Conservation (phyloP, 2,329 filamentous ascomycete genomes). For the Knufia fluminis region DNA sequence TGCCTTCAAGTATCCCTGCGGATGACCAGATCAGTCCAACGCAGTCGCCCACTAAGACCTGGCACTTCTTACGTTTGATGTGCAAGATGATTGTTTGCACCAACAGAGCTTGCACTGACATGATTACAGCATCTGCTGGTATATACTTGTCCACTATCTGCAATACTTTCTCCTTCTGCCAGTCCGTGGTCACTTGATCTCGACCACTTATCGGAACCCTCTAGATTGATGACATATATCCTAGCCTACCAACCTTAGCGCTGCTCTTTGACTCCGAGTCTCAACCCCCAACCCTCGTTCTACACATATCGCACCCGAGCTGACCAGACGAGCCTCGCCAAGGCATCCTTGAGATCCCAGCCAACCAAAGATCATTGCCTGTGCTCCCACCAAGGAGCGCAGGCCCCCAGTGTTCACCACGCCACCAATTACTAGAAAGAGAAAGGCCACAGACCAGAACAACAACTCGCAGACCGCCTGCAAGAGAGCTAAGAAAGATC, state of each 20-base stretch:
- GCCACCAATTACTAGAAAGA: slow-evolving; percentile 45
- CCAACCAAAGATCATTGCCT: neutral
- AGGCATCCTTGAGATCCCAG: neutral
- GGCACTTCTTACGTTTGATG: too few species aligned
- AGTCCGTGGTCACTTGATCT: neutral
- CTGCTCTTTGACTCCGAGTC: neutral
- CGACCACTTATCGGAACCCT: neutral
- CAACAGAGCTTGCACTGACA: neutral
- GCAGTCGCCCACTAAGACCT: too few species aligned
- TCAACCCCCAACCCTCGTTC: neutral
- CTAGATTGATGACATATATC: neutral
- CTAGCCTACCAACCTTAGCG: neutral
- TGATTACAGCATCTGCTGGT: neutral
- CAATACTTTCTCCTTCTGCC: neutral
- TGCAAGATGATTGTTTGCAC: neutral
- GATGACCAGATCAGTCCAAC: neutral
- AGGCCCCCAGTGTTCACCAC: slow-evolving; percentile 33
- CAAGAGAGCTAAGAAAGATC: slow-evolving; percentile 3
- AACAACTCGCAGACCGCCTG: slow-evolving; percentile 19
- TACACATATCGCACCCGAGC: neutral
- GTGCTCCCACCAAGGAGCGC: slow-evolving; percentile 4
- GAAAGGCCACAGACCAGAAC: slow-evolving; percentile 40
- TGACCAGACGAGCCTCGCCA: neutral
- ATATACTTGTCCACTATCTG: neutral
- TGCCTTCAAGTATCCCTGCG: neutral